These are phyloP conservation scores for Aspergillus pseudoglaucus DNA, from an alignment of 2,329 filamentous ascomycete species.

Conservation along the genomic window DNA sequence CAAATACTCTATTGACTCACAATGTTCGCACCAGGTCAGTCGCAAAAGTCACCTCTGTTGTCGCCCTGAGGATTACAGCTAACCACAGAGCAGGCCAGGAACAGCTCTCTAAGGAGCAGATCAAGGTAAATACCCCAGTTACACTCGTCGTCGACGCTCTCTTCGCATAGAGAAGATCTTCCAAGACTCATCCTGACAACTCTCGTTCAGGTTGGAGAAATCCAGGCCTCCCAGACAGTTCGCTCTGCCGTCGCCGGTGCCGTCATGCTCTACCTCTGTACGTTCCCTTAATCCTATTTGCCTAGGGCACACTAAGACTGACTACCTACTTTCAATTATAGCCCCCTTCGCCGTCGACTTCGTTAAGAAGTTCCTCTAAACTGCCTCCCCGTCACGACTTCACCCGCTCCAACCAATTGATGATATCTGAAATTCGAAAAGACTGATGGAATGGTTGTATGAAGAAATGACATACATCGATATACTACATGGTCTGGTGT, in stretches of 20 bases:
- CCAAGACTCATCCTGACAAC: too few species aligned
- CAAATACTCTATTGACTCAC: constrained; percentile 5
- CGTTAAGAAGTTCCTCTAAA: constrained; percentile 42
- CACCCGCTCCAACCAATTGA: too few species aligned
- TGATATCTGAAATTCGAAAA: neutral
- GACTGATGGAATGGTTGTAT: neutral
- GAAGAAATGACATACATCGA: neutral
- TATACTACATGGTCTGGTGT: neutral
- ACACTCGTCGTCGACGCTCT: neutral
- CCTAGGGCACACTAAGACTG: neutral
- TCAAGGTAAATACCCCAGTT: constrained; percentile 31
- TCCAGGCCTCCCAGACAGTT: constrained; percentile 48
- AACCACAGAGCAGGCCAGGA: constrained; percentile 28
- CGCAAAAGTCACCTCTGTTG: neutral
- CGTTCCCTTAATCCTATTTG: constrained; percentile 17
- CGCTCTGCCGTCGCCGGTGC: constrained; percentile 49
- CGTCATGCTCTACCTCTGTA: constrained; percentile 57
- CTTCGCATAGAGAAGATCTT: too few species aligned
- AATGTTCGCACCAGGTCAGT: constrained; percentile 32
- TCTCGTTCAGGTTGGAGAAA: constrained; percentile 43
- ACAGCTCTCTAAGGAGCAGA: constrained; percentile 42
- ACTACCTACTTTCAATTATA: constrained; percentile 10
- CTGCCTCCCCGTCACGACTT: neutral
- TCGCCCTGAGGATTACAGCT: neutral
- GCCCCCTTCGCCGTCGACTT: constrained; percentile 47